phyloP scores from a whole-genome alignment of 2,329 filamentous ascomycete genomes.

The Ophiocordyceps camponoti-floridani region DNA sequence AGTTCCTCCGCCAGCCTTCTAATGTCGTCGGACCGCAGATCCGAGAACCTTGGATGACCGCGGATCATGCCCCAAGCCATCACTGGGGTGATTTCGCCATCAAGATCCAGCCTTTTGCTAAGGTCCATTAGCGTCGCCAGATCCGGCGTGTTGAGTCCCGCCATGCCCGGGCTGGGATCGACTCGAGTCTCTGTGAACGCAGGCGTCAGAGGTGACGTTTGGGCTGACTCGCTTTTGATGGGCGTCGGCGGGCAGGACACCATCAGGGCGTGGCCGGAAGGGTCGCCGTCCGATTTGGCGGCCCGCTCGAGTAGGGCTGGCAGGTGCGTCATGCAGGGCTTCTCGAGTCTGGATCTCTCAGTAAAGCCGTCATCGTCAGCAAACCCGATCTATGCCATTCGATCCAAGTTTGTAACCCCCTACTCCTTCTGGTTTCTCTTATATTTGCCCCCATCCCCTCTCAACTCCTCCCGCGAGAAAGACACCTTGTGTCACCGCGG shows the following conservation, averaged over 20 bases:
- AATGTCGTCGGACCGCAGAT: constrained; percentile 53
- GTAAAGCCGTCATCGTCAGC: constrained; percentile 25
- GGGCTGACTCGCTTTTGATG: constrained; percentile 36
- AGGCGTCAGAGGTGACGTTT: constrained; percentile 11
- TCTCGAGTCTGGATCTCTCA: constrained; percentile 54
- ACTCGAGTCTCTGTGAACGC: constrained; percentile 8
- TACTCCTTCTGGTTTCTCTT: not conserved
- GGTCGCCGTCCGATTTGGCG: constrained; percentile 41
- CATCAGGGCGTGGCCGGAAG: constrained; percentile 88
- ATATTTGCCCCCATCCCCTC: constrained; percentile 1
- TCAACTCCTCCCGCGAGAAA: constrained; percentile 1
- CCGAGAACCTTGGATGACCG: constrained; percentile 47
- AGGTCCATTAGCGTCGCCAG: constrained; percentile 70
- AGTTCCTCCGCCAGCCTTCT: constrained; percentile 55
- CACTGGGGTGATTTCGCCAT: constrained; percentile 84
- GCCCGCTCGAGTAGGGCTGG: constrained; percentile 54
- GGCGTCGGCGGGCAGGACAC: constrained; percentile 66
- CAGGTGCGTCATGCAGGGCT: constrained; percentile 83
- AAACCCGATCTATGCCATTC: constrained; percentile 9
- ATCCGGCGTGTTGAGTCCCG: constrained; percentile 60
- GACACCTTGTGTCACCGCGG: constrained; percentile 23
- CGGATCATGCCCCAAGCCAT: constrained; percentile 84
- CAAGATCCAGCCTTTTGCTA: constrained; percentile 64
- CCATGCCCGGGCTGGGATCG: constrained; percentile 48
- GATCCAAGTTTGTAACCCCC: not conserved